Percentiles rank a stretch among this genome's conserved stretches.
Evolutionary conservation across 352 stramenopile genomes (phyloP).

Genomic region (Globisporangium cylindrosporum): DNA sequence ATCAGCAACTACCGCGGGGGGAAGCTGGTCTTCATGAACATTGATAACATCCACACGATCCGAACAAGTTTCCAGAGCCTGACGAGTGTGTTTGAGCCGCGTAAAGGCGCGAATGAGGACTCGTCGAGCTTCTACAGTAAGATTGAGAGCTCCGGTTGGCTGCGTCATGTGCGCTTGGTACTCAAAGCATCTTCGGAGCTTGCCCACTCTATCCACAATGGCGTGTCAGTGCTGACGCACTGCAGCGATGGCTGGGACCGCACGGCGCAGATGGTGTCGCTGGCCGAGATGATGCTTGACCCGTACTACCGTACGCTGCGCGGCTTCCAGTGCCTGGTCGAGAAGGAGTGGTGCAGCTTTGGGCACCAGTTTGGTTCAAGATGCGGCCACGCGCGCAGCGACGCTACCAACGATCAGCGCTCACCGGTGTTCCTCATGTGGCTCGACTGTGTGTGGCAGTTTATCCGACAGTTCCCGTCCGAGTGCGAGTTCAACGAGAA

Average conservation of each 20-base stretch:
- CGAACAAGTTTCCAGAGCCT: constrained; percentile 92
- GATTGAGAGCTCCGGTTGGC: constrained; percentile 95
- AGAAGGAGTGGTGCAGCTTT: constrained; percentile 99
- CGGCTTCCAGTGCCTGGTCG: constrained; percentile 95
- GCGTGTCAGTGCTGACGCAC: constrained; percentile 95
- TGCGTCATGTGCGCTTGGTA: constrained; percentile 92
- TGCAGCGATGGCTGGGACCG: constrained; percentile 99
- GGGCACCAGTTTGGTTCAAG: constrained; percentile 97
- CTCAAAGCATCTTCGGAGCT: constrained; percentile 92
- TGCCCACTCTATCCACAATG: constrained; percentile 92
- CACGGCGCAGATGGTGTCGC: constrained; percentile 95
- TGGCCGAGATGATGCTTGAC: constrained; percentile 97
- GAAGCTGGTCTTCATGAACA: constrained; percentile 96
- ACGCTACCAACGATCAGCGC: constrained; percentile 91
- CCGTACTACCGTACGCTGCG: constrained; percentile 96
- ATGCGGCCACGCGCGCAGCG: constrained; percentile 89
- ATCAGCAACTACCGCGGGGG: constrained; percentile 92
- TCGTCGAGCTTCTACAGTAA: constrained; percentile 81
- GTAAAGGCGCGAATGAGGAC: constrained; percentile 79
- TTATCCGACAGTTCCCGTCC: constrained; percentile 94
- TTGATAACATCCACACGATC: constrained; percentile 98
- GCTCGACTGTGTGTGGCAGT: constrained; percentile 98
- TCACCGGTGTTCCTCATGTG: constrained; percentile 99
- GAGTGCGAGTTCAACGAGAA: constrained; percentile 97
- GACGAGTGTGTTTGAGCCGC: constrained; percentile 72